Base-by-base conservation (phyloP, 2,329 filamentous ascomycete genomes). In the Alternaria sp. region DNA sequence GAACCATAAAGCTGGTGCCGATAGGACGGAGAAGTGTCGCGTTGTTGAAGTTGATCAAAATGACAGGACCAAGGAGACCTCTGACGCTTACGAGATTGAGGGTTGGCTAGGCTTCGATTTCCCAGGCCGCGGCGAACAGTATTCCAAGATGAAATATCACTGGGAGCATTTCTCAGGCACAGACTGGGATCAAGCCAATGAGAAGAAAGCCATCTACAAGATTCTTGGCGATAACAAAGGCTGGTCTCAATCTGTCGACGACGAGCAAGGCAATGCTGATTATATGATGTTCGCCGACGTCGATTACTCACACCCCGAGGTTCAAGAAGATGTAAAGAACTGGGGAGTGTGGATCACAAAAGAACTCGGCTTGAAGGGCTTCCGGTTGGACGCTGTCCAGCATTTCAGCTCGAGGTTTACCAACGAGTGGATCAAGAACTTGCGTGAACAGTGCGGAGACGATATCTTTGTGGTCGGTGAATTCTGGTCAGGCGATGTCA, bases 241-340 rank as follows among this genome's bases (percentile, higher is more conserved):
- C 38, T 92, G 89, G 90, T 86, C 87, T 3, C 70, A 83, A 0
- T 84, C 84, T 14, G 89, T 90, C 4, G 87, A 87, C 28, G 83
- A 85, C 20, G 82, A 90, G 74, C 85, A 87, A 64, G 90, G 90
- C 8, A 92, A 92, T 70, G 80, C 78, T 43, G 87, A 89, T 74
- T 92, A 88, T 71, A 83, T 92, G 75, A 91, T 92, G 88, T 92
- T 91, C 67, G 87, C 88, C 6, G 87, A 92, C 74, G 75, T 92
- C 40, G 89, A 92, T 75, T 90, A 90, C 73, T 73, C 73, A 25
- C 75, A 79, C 53, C 76, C 75, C 0, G 89, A 91, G 66, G 90
- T 92, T 10, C 81, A 83, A 34, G 76, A 84, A 4, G 90, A 92
- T 65, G 84, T 92, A 4, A 81, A 77, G 55, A 82, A 84, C 52